Evolutionary conservation across 805 yeast genomes (phyloP).

Genomic region (Candida quercuum): DNA sequence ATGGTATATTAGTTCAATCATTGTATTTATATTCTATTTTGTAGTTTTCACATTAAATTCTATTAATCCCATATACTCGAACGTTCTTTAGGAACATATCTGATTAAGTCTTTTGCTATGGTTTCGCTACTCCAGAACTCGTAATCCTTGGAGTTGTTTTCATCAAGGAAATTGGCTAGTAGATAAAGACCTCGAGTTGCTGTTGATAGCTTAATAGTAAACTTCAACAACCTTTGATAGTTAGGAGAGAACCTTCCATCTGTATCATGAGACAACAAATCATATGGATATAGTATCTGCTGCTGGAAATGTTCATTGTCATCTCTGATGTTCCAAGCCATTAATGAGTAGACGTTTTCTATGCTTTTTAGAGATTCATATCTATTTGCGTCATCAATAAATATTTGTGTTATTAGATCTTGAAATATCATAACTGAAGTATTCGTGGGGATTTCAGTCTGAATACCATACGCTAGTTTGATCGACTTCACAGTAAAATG

Average conservation of each 20-base stretch:
- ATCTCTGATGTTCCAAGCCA: slow-evolving; percentile 20
- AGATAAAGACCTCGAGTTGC: neutral
- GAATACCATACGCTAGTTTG: slow-evolving; percentile 16
- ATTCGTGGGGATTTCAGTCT: slow-evolving; percentile 12
- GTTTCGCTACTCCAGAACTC: slow-evolving; percentile 19
- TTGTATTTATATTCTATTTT: slow-evolving; percentile 6
- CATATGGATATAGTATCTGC: slow-evolving; percentile 5
- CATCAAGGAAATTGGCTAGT: neutral
- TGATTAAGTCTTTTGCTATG: slow-evolving; percentile 4
- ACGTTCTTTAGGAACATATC: slow-evolving; percentile 1
- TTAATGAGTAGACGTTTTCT: slow-evolving; percentile 7
- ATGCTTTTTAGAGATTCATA: neutral
- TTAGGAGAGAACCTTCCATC: slow-evolving; percentile 11
- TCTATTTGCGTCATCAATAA: neutral
- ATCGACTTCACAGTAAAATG: slow-evolving; percentile 4
- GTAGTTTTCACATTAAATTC: slow-evolving; percentile 1
- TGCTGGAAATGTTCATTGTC: slow-evolving; percentile 7
- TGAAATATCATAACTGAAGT: slow-evolving; percentile 4
- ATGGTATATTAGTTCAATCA: slow-evolving; percentile 15
- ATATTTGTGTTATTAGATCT: neutral
- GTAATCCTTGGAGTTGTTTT: slow-evolving; percentile 6
- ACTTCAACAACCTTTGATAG: slow-evolving; percentile 10
- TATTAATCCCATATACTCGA: slow-evolving; percentile 12
- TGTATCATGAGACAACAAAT: slow-evolving; percentile 10
- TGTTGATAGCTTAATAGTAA: neutral